Evolutionary conservation across 2,329 filamentous ascomycete genomes (phyloP), one percentile per base, ranked within the genome.

Genomic region (Aureobasidium sp.): DNA sequence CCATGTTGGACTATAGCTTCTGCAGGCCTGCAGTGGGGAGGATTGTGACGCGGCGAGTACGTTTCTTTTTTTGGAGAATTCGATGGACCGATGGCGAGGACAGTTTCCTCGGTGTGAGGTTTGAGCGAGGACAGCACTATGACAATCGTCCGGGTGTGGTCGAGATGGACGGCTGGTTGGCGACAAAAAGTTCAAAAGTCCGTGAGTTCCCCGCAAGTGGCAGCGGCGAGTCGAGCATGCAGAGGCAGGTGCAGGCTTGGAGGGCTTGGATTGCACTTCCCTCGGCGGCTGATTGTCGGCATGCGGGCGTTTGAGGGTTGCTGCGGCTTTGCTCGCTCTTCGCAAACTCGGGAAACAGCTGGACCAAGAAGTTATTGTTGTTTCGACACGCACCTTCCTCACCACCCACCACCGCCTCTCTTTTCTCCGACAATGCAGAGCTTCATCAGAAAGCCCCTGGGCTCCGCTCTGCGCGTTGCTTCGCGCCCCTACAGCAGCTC

Each of bases 401-500:
- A 17, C 29, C 49, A 45, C 29, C 31, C 34, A 49, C 47, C 44
- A 17, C 58, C 49, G 53, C 36, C 57, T 60, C 64, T 53, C 52
- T 42, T 15, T 53, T 27, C 51, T 36, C 41, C 56, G 78, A 85
- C 74, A 73, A 96, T 96, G 91, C 90, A 95, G 84, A 87, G 90
- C 73, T 81, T 12, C 20, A 44, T 95, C 78, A 82, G 87, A 74
- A 86, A 88, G 84, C 85, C 85, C 69, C 77, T 84, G 78, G 82
- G 82, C 81, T 86, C 82, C 79, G 86, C 81, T 79, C 78, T 87
- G 81, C 83, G 81, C 68, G 79, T 83, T 79, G 78, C 84, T 82
- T 82, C 87, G 73, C 83, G 84, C 76, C 86, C 90, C 75, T 95
- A 95, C 81, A 86, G 87, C 75, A 87, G 87, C 55, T 78, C 81